A percentile compares a stretch with the other conserved stretches of the same genome.
phyloP scores from a whole-genome alignment of 805 yeast species.

The Pichia nanzhaoensis region DNA sequence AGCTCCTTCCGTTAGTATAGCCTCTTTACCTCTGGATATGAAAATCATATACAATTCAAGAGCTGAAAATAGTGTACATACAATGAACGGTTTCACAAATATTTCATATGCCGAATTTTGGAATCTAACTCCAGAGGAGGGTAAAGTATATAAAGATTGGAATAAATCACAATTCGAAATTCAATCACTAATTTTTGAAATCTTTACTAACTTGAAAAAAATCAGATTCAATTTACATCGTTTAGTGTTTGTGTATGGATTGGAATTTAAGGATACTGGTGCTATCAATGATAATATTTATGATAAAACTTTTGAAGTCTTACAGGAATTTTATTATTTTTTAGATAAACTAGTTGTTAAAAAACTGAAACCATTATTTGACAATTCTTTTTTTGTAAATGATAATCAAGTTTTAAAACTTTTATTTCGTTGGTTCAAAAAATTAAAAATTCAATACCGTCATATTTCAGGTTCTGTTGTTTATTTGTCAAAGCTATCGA shows the following conservation, averaged over 20 bases:
- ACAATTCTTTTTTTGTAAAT: conserved; percentile 24
- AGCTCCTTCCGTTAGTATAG: not conserved
- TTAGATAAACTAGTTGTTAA: conserved; percentile 22
- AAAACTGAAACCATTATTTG: conserved; percentile 25
- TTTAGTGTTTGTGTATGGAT: conserved; percentile 25
- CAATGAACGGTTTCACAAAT: conserved; percentile 21
- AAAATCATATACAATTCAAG: conserved; percentile 24
- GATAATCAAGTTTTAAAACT: conserved; percentile 23
- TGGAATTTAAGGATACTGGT: conserved; percentile 16
- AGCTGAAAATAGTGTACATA: conserved; percentile 19
- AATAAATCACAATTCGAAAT: conserved; percentile 23
- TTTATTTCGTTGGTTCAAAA: conserved; percentile 23
- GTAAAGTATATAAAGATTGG: conserved; percentile 20
- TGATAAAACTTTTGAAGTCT: conserved; percentile 25
- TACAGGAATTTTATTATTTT: conserved; percentile 21
- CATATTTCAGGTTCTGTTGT: conserved; percentile 27
- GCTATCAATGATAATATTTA: conserved; percentile 19
- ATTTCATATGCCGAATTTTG: conserved; percentile 25
- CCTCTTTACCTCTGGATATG: conserved; percentile 19
- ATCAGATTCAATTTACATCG: conserved; percentile 24
- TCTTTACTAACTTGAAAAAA: conserved; percentile 21
- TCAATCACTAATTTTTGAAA: conserved; percentile 28
- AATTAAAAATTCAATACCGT: conserved; percentile 22
- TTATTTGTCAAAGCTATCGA: conserved; percentile 24
- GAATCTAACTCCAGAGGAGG: conserved; percentile 24